Base-by-base conservation (phyloP, 1,284 basidiomycete genomes). In the Kwoniella shivajii region DNA sequence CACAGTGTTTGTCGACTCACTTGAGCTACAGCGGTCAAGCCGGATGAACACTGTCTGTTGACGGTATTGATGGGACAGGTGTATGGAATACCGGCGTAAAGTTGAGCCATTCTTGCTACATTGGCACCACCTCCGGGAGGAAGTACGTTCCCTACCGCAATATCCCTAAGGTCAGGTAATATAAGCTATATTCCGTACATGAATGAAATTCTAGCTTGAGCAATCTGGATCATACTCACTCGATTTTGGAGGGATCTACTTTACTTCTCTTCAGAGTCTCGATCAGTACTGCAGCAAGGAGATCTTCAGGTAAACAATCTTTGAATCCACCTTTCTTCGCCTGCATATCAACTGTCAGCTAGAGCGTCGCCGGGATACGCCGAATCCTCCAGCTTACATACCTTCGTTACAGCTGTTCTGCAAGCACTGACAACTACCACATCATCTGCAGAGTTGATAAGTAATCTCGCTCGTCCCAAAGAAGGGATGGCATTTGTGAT, bases 1-100 rank as follows among this genome's bases (percentile, higher is more conserved):
- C 14, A 37, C 4, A 9, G 49, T 30, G 6, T 6, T 30, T 6
- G 1, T 0, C 9, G 27, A 48, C 70, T 49, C 13, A 70, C 71
- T 77, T 91, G 72, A 78, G 87, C 89, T 61, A 96, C 85, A 30
- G 92, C 88, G 33, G 89, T 86, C 48, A 99, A 83, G 61, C 94
- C 93, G 30, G 89, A 92, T 1, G 92, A 95, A 80, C 95, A 99
- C 76, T 95, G 92, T 54, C 95, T 83, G 82, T 99, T 98, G 64
- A 97, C 83, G 14, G 94, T 95, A 80, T 89, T 88, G 77, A 98
- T 79, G 22, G 90, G 79, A 2, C 36, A 79, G 76, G 88, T 86
- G 70, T 88, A 82, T 26, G 95, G 94, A 69, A 97, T 92, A 34
- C 95, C 94, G 57, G 95, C 89, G 76, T 89, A 86, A 43, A 99